A percentile compares a stretch with the other conserved stretches of the same genome.
Evolutionary conservation across 2,329 filamentous ascomycete species (phyloP).

Genomic region (Hypomyces perniciosus): DNA sequence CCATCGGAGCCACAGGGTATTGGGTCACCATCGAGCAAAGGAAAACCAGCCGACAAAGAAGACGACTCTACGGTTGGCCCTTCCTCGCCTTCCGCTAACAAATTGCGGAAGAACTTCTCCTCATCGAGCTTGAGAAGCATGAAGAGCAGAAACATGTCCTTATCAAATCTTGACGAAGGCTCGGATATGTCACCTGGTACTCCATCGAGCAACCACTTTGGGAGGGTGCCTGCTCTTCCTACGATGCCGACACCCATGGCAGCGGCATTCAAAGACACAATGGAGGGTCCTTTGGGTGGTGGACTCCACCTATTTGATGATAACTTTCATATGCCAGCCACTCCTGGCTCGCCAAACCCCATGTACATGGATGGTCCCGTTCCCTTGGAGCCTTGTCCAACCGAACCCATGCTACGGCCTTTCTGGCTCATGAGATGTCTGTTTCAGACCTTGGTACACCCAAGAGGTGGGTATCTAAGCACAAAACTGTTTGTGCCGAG

Average conservation of each 20-base stretch:
- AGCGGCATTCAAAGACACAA: slow-evolving; percentile 53
- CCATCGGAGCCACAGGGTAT: slow-evolving; percentile 22
- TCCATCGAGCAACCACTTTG: slow-evolving; percentile 64
- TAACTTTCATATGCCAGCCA: slow-evolving; percentile 64
- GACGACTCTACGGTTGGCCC: slow-evolving; percentile 37
- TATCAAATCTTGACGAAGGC: slow-evolving; percentile 54
- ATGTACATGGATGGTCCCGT: slow-evolving; percentile 61
- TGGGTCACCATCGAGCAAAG: slow-evolving; percentile 28
- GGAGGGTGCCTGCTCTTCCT: slow-evolving; percentile 45
- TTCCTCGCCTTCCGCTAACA: slow-evolving; percentile 46
- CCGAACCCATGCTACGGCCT: slow-evolving; percentile 80
- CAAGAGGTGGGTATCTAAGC: slow-evolving; percentile 85
- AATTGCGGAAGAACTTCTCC: slow-evolving; percentile 60
- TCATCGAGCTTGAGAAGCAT: slow-evolving; percentile 65
- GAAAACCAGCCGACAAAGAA: slow-evolving; percentile 30
- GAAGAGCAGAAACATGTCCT: slow-evolving; percentile 67
- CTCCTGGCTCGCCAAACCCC: slow-evolving; percentile 59
- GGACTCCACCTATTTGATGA: slow-evolving; percentile 80
- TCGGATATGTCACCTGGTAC: slow-evolving; percentile 68
- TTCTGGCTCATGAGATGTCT: slow-evolving; percentile 97
- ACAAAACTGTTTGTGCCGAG: slow-evolving; percentile 86
- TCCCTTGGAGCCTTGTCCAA: slow-evolving; percentile 85
- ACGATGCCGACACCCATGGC: slow-evolving; percentile 62
- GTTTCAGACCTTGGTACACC: slow-evolving; percentile 87
- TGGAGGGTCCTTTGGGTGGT: slow-evolving; percentile 53